Base-by-base conservation (phyloP, 2,329 filamentous ascomycete species). In the Penicillium sp. region DNA sequence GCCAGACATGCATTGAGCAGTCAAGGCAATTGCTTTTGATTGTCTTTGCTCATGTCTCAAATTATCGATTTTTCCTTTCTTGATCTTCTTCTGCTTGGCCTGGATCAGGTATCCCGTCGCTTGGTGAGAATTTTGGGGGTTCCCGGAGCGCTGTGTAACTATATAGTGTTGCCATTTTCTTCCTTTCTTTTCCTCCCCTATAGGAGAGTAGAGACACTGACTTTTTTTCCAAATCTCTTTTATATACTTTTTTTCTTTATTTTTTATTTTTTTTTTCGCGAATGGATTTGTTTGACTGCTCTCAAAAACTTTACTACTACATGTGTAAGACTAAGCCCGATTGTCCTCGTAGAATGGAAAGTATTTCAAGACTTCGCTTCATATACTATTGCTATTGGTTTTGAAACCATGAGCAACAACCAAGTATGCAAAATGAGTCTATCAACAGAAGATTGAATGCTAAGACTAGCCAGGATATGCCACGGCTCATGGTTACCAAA, bases 211-310 rank as follows among this genome's bases (percentile, higher is more conserved):
- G 53, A 59, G 61, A 42, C 37, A 22, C 49, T 26, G 33, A n/a
- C n/a, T n/a, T 6, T 40, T 15, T 24, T 9, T 38, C n/a, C 45
- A 13, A 49, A 54, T 44, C 58, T 57, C 51, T 59, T 60, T 56
- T 28, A 30, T 56, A 60, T 37, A 38, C 47, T 49, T 50, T 49
- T 62, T 56, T 57, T 56, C 56, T 33, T 10, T 61, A 53, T 57
- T 56, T 57, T 33, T 10, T 61, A n/a, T n/a, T n/a, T n/a, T 56
- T 57, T 56, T 57, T 33, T 10, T 61, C 37, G 56, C 56, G 61
- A 68, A 70, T 68, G 68, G 68, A 68, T 57, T 60, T 61, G 50
- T 56, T 66, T 50, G 66, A 63, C 58, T 68, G 66, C 59, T 65
- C 59, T 55, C 37, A 55, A 42, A n/a, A 28, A 38, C n/a, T 22